Base-by-base conservation (phyloP, 257 asterid species). In the Mentha longifolia region DNA sequence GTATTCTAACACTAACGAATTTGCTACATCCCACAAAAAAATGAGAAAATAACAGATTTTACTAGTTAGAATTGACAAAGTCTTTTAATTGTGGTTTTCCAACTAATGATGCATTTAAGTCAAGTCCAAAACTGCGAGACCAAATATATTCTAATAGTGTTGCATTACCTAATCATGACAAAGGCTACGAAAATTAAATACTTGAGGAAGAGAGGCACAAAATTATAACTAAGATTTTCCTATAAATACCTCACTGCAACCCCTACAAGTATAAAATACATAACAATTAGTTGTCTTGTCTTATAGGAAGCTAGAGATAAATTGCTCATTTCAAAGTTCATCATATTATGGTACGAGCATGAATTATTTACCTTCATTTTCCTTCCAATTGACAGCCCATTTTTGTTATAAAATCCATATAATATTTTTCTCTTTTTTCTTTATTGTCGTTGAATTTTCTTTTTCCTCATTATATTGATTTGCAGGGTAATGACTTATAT, bases 191-290 rank as follows among this genome's bases (percentile, higher is more conserved):
- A 51, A 67, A 72, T 42, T 49, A 35, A 67, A 16, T 2, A 6
- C 59, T 42, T 56, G 28, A 66, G 19, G 3, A 20, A n/a, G n/a
- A n/a, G n/a, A n/a, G n/a, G n/a, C n/a, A 70, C 62, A 46, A 6
- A 35, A 71, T 49, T 28, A 3, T 19, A 41, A 1, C 7, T 30
- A 1, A 42, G 7, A 43, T 15, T 59, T 30, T 43, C 71, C 73
- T 78, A 78, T 78, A 78, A 61, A 78, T 72, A 63, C n/a, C n/a
- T n/a, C n/a, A n/a, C n/a, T n/a, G n/a, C 17, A 61, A 12, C 3
- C n/a, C 28, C 43, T 28, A 5, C 45, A 14, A 59, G 20, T 33
- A 7, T 22, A 57, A 0, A 57, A 0, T n/a, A 25, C 5, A 8
- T 13, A 49, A 6, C 10, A 20, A 57, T 57, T 5, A 1, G 9